Evolutionary conservation across 169 alveolate species (phyloP), one percentile per base, ranked within the genome.

Genomic region (Theileria parva): DNA sequence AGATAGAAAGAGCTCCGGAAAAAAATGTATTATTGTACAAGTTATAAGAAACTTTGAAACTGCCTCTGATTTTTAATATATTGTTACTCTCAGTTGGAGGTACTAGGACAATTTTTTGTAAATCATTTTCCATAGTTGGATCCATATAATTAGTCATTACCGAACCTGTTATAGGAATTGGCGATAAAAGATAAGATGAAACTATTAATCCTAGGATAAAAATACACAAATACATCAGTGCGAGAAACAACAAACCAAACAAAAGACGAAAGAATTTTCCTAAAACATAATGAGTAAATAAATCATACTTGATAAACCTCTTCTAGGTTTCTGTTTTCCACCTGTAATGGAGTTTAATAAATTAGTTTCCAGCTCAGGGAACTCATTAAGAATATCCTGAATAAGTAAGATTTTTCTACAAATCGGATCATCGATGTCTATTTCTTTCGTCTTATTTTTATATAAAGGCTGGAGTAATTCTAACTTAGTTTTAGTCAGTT

Each of bases 241-340:
- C 34, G 5, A 74, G 60, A 59, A 70, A 79, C n/a, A 51, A 12
- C 6, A 53, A 37, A 9, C 80, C 79, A 65, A 25, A 25, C 57
- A 81, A 59, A 13, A 50, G 30, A 17, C 64, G 61, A 13, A 81
- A 19, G 64, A 81, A 57, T 72, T 79, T 60, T 23, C 75, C 88
- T 81, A 73, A 11, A 68, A 81, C 7, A 27, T 17, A 0, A 27
- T 23, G 44, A 13, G 61, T 3, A 28, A 39, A 5, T 12, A 13
- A 75, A 44, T 59, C 88, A 6, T n/a, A 81, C 88, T 79, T 81
- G 88, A 71, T n/a, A 76, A 37, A 6, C 74, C 55, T 25, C 55
- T 70, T 6, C 83, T 44, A 27, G 68, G 60, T 67, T 78, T 69
- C 23, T 81, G 80, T 63, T 81, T 69, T 27, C 17, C 21, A 15